Conservation (phyloP, 106 monocot genomes). For the Dendrobium nobile region DNA sequence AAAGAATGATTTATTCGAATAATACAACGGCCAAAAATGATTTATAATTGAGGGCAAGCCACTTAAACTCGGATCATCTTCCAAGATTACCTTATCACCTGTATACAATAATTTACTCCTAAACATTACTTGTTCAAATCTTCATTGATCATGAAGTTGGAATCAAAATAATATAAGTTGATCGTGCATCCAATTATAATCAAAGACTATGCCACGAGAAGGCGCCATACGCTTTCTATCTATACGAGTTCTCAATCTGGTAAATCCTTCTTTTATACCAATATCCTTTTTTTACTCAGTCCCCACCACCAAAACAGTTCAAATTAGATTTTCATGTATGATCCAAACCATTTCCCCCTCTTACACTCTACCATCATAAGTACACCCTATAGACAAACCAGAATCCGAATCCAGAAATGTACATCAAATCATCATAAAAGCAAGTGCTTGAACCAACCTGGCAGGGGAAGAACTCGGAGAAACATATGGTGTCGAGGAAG, state of each 20-base stretch:
- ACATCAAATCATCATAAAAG: not conserved
- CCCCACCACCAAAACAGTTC: not conserved
- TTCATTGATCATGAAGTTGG: not conserved
- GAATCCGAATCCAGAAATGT: constrained; percentile 5
- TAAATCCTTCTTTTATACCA: not conserved
- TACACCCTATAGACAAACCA: not conserved
- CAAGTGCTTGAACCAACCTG: constrained; percentile 26
- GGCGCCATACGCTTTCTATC: not conserved
- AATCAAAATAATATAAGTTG: not conserved
- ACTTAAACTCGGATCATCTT: not conserved
- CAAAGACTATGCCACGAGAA: not conserved
- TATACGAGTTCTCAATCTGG: not conserved
- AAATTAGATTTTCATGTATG: not conserved
- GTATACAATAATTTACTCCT: not conserved
- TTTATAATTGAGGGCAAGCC: not conserved
- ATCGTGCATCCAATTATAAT: not conserved
- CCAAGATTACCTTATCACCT: not conserved
- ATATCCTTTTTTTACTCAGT: not conserved
- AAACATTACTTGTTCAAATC: not conserved
- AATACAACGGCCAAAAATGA: not conserved
- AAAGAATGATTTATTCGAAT: not conserved
- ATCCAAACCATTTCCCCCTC: not conserved
- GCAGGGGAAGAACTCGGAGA: constrained; percentile 37
- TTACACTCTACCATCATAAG: not conserved
- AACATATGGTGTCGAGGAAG: constrained; percentile 11